Evolutionary conservation across 2,329 filamentous ascomycete species (phyloP).

Genomic region (Ceratocystiopsis sp.): DNA sequence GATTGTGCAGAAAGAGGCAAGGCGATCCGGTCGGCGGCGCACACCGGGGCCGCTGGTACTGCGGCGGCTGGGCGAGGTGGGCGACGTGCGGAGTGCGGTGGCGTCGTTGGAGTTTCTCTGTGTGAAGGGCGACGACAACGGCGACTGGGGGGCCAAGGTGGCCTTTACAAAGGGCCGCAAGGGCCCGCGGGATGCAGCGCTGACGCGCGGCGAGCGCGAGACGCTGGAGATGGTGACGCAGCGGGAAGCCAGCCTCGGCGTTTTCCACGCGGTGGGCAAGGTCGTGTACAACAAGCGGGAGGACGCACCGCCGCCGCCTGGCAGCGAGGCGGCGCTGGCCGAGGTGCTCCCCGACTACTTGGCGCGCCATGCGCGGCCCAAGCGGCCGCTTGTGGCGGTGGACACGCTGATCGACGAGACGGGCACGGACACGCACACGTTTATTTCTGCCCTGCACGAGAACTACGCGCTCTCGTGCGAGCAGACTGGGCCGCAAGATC

Average conservation of each 20-base stretch:
- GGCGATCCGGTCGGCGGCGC: slow-evolving; percentile 54
- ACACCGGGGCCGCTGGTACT: slow-evolving; percentile 67
- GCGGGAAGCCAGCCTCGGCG: slow-evolving; percentile 75
- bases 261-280: slow-evolving; percentile 92
- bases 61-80: slow-evolving; percentile 65
- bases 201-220: slow-evolving; percentile 65
- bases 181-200: slow-evolving; percentile 31
- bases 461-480: slow-evolving; percentile 83
- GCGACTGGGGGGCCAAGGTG: slow-evolving; percentile 60
- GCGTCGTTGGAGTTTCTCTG: slow-evolving; percentile 87
- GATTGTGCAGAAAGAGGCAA: slow-evolving; percentile 70
- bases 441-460: slow-evolving; percentile 29
- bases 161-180: slow-evolving; percentile 53
- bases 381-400: slow-evolving; percentile 46
- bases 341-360: slow-evolving; percentile 45
- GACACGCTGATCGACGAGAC: slow-evolving; percentile 81
- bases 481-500: slow-evolving; percentile 28
- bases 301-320: slow-evolving; percentile 25
- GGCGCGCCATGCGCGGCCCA: slow-evolving; percentile 38
- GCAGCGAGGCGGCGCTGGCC: slow-evolving; percentile 21
- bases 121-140: slow-evolving; percentile 57
- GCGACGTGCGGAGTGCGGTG: slow-evolving; percentile 84
- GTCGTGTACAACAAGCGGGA: slow-evolving; percentile 92
- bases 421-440: slow-evolving; percentile 62
- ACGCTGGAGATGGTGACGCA: slow-evolving; percentile 68